Conservation (phyloP, 768 basidiomycete species). For the Daedaleopsis nitida region DNA sequence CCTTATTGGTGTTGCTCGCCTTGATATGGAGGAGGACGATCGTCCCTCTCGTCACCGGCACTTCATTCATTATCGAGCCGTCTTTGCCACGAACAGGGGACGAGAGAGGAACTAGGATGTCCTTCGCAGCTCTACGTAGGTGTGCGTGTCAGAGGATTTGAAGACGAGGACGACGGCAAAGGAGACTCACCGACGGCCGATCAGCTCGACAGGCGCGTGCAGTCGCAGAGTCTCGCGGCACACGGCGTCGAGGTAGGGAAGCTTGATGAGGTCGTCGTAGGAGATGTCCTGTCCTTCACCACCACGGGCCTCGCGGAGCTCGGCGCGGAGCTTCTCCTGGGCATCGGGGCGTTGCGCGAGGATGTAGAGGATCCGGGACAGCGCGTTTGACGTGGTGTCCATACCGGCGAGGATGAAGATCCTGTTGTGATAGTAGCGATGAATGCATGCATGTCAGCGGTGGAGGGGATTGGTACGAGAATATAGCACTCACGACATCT, state of each 20-base stretch:
- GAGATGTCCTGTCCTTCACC: conserved; percentile 35
- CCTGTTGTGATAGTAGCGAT: background rate
- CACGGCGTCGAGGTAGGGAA: conserved; percentile 67
- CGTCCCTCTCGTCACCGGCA: conserved; percentile 50
- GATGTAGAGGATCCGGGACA: conserved; percentile 23
- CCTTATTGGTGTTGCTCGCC: conserved; percentile 51
- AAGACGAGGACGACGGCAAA: background rate
- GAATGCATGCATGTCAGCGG: background rate
- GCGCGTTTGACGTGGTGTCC: conserved; percentile 28
- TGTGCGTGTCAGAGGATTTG: background rate
- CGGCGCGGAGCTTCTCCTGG: conserved; percentile 35
- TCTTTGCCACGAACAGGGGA: conserved; percentile 42
- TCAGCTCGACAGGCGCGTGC: conserved; percentile 28
- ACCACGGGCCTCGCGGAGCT: conserved; percentile 9
- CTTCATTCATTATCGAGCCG: conserved; percentile 38
- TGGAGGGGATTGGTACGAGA: too few relatives aligned
- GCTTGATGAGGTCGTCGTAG: conserved; percentile 14
- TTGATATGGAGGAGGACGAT: conserved; percentile 41
- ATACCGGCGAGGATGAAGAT: conserved; percentile 26
- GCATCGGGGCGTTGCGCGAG: conserved; percentile 33
- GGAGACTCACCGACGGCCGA: conserved; percentile 8
- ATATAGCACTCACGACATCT: conserved; percentile 27
- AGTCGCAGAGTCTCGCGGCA: conserved; percentile 60
- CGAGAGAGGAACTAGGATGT: conserved; percentile 48
- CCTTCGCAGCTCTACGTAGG: conserved; percentile 4